A percentile compares a stretch with the other conserved stretches of the same genome.
These are phyloP conservation scores for Neofusicoccum ribis DNA, from an alignment of 2,329 filamentous ascomycete species.

Conservation along the genomic window DNA sequence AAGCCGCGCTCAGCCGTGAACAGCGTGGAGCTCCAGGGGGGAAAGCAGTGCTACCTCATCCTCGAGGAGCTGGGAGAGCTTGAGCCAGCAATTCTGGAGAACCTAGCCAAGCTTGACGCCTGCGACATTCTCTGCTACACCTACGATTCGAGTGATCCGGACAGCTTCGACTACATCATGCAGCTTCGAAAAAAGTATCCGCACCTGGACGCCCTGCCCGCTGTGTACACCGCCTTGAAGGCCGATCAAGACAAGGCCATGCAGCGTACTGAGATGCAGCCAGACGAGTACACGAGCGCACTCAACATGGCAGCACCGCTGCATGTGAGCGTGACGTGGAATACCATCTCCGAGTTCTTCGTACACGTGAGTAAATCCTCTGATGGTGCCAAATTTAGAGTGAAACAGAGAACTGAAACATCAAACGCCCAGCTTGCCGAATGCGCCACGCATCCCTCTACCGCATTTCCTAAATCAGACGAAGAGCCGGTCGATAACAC, in stretches of 20 bases:
- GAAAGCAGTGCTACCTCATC: slow-evolving; percentile 96
- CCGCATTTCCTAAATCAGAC: slow-evolving; percentile 84
- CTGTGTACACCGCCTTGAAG: slow-evolving; percentile 90
- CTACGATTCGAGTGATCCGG: slow-evolving; percentile 95
- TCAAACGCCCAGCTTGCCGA: slow-evolving; percentile 66
- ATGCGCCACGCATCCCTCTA: slow-evolving; percentile 84
- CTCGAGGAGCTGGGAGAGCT: slow-evolving; percentile 92
- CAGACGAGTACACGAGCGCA: slow-evolving; percentile 83
- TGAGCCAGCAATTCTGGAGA: slow-evolving; percentile 93
- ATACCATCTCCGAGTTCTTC: slow-evolving; percentile 90
- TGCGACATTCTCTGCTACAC: slow-evolving; percentile 94
- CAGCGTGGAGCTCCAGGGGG: slow-evolving; percentile 91
- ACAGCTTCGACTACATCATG: slow-evolving; percentile 91
- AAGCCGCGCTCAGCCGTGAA: slow-evolving; percentile 93
- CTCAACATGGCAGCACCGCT: slow-evolving; percentile 88
- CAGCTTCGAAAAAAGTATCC: slow-evolving; percentile 75
- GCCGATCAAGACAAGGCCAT: slow-evolving; percentile 95
- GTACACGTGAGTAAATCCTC: slow-evolving; percentile 55
- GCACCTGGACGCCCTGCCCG: slow-evolving; percentile 83
- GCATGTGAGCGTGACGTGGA: slow-evolving; percentile 94
- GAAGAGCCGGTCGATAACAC: slow-evolving; percentile 83
- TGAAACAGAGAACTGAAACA: slow-evolving; percentile 6
- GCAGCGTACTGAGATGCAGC: slow-evolving; percentile 84
- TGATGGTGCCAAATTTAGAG: slow-evolving; percentile 27
- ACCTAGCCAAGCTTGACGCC: slow-evolving; percentile 82